These are phyloP conservation scores for Penicillium sp. DNA, from an alignment of 2,329 filamentous ascomycete species.

Conservation along the genomic window DNA sequence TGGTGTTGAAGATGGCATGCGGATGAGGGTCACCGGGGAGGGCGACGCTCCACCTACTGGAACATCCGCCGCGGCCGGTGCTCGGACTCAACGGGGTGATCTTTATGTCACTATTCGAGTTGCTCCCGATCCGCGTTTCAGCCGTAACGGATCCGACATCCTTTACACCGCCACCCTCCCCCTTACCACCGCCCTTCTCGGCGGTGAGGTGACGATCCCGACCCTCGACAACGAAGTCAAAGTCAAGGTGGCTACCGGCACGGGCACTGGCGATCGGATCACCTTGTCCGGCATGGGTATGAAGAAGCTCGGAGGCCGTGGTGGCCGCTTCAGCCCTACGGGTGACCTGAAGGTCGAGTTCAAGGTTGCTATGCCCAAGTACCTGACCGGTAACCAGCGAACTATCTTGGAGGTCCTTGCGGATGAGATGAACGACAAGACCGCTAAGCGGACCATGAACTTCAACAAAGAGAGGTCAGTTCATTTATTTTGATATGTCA, in stretches of 20 bases:
- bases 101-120: slow-evolving; percentile 90
- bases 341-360: slow-evolving; percentile 94
- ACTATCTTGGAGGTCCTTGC: slow-evolving; percentile 94
- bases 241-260: slow-evolving; percentile 88
- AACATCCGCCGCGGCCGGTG: slow-evolving; percentile 64
- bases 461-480: slow-evolving; percentile 62
- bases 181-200: slow-evolving; percentile 87
- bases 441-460: slow-evolving; percentile 90
- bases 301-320: slow-evolving; percentile 74
- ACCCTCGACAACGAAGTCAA: slow-evolving; percentile 89
- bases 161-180: slow-evolving; percentile 90
- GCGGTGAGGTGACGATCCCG: slow-evolving; percentile 85
- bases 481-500: background rate
- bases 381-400: slow-evolving; percentile 85
- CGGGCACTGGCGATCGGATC: slow-evolving; percentile 87
- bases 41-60: slow-evolving; percentile 85
- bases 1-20: slow-evolving; percentile 96
- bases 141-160: slow-evolving; percentile 82
- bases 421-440: slow-evolving; percentile 93
- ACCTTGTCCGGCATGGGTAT: slow-evolving; percentile 91
- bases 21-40: slow-evolving; percentile 79
- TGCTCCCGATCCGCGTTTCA: slow-evolving; percentile 87
- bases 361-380: slow-evolving; percentile 93
- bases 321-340: slow-evolving; percentile 54
- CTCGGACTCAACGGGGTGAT: slow-evolving; percentile 75